Evolutionary conservation across 2,329 filamentous ascomycete species (phyloP).

Genomic region (Cladosporium sp.): DNA sequence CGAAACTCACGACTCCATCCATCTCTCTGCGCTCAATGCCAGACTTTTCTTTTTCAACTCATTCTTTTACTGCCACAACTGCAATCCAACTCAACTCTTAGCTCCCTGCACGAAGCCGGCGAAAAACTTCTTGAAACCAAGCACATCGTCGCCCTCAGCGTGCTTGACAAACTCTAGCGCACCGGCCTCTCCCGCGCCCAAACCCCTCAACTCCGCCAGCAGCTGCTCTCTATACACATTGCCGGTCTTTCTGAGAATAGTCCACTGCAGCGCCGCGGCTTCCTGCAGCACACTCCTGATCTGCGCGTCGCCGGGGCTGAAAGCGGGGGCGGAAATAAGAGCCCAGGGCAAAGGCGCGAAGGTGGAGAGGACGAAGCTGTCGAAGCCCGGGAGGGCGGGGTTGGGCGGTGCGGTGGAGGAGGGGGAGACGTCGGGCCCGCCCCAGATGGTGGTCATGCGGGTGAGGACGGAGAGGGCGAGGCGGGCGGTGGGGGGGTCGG

Average conservation of each 20-base stretch:
- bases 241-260: slow-evolving; percentile 86
- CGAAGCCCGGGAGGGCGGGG: slow-evolving; percentile 73
- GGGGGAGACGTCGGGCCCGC: slow-evolving; percentile 68
- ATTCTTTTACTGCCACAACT: too few relatives aligned
- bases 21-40: too few relatives aligned
- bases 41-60: too few relatives aligned
- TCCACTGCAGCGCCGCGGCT: slow-evolving; percentile 81
- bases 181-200: slow-evolving; percentile 62
- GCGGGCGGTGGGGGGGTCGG: slow-evolving; percentile 61
- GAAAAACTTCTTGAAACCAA: slow-evolving; percentile 44
- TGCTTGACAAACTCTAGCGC: slow-evolving; percentile 63
- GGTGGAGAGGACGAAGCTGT: slow-evolving; percentile 80
- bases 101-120: slow-evolving; percentile 35
- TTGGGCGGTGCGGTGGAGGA: slow-evolving; percentile 51
- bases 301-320: slow-evolving; percentile 83
- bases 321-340: slow-evolving; percentile 71
- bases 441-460: slow-evolving; percentile 85
- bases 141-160: slow-evolving; percentile 40
- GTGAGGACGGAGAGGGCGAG: slow-evolving; percentile 79
- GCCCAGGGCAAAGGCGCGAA: slow-evolving; percentile 92
- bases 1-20: too few relatives aligned
- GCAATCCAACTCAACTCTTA: slow-evolving; percentile 4
- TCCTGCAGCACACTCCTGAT: slow-evolving; percentile 83
- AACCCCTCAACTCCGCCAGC: slow-evolving; percentile 58
- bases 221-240: slow-evolving; percentile 71